These are phyloP conservation scores for Colletotrichum cordylinicola DNA, from an alignment of 2,329 filamentous ascomycete species.

Conservation along the genomic window DNA sequence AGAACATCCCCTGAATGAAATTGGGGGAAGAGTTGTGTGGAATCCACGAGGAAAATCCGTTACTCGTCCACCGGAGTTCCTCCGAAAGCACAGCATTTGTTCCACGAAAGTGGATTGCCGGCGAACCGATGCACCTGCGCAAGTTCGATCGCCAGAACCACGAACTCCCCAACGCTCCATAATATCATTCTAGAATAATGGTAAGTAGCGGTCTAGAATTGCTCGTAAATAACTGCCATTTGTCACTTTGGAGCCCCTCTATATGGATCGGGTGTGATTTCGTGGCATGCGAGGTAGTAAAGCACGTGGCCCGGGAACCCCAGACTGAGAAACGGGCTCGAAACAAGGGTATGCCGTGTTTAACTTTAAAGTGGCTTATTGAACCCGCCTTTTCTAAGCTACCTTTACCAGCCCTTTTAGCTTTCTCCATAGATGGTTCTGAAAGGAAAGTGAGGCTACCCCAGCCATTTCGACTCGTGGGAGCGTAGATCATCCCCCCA, in stretches of 20 bases:
- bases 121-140: background rate
- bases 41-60: background rate
- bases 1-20: background rate
- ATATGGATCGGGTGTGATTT: background rate
- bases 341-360: background rate
- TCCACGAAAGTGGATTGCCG: background rate
- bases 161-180: background rate
- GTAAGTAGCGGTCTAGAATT: background rate
- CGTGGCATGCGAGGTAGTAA: background rate
- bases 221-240: background rate
- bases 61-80: background rate
- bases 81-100: background rate
- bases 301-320: background rate
- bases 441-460: background rate
- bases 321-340: background rate
- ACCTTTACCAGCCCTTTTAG: background rate
- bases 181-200: background rate
- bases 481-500: background rate
- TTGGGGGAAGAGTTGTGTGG: background rate
- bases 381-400: background rate
- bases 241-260: background rate
- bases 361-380: background rate
- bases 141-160: background rate
- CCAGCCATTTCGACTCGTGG: background rate
- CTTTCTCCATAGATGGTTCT: background rate